Evolutionary conservation across 768 basidiomycete species (phyloP).

Genomic region (Sarcodon sp.): DNA sequence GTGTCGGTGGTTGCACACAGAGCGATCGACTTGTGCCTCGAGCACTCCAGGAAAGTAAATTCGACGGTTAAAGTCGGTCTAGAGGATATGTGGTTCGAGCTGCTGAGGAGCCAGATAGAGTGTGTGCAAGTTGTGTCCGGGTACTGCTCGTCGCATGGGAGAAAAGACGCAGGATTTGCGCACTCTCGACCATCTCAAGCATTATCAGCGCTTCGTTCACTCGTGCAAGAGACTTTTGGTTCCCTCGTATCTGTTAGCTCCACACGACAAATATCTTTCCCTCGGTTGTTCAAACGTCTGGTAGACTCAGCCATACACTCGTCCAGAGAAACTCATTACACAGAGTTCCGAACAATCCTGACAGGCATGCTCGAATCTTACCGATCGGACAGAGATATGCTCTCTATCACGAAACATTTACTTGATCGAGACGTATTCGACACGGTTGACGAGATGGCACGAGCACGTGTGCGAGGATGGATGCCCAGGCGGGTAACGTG

Average conservation of each 20-base stretch:
- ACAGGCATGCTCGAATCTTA: constrained; percentile 96
- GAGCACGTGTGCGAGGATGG: constrained; percentile 54
- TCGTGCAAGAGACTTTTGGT: constrained; percentile 77
- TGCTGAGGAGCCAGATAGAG: constrained; percentile 73
- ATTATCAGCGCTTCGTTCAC: constrained; percentile 45
- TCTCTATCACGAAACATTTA: constrained; percentile 72
- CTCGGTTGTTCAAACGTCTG: constrained; percentile 82
- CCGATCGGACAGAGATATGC: constrained; percentile 81
- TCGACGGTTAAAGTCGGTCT: constrained; percentile 28
- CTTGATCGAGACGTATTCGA: constrained; percentile 76
- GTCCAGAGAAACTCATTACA: constrained; percentile 57
- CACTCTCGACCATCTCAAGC: constrained; percentile 17
- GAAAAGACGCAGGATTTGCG: constrained; percentile 7
- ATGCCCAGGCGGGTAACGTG: constrained; percentile 36
- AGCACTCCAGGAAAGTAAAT: constrained; percentile 36
- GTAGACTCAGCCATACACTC: constrained; percentile 57
- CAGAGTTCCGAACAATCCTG: constrained; percentile 84
- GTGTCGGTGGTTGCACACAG: constrained; percentile 46
- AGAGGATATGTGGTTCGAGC: constrained; percentile 85
- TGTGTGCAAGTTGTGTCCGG: constrained; percentile 60
- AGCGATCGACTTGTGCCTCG: constrained; percentile 58
- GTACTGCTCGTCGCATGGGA: constrained; percentile 16
- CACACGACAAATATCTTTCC: constrained; percentile 74
- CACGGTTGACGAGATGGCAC: constrained; percentile 44
- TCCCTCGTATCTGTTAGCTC: constrained; percentile 79